Evolutionary conservation across 768 basidiomycete species (phyloP).

Genomic region (Neoboletus magnificus): DNA sequence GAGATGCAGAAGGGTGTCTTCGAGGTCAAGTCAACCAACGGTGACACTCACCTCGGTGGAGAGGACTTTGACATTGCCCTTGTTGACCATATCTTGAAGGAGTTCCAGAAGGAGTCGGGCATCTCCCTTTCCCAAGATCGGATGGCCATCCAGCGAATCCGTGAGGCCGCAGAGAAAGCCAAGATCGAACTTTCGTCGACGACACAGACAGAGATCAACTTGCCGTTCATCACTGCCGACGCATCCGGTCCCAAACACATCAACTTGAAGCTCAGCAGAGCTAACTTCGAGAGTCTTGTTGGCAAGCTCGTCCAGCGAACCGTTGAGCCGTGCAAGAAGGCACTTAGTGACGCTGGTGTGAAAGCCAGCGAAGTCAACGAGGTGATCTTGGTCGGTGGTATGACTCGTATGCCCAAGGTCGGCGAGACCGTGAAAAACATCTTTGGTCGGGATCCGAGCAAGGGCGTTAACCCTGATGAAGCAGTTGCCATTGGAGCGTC

Average conservation of each 20-base stretch:
- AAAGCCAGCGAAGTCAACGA: constrained; percentile 93
- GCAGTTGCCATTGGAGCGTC: constrained; percentile 98
- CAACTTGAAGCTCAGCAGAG: constrained; percentile 84
- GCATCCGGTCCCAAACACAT: constrained; percentile 96
- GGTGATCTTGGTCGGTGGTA: constrained; percentile 97
- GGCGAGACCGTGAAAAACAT: constrained; percentile 81
- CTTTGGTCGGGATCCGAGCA: constrained; percentile 95
- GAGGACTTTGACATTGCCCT: constrained; percentile 96
- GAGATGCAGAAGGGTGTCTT: constrained; percentile 99
- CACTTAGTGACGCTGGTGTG: constrained; percentile 87
- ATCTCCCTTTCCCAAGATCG: constrained; percentile 79
- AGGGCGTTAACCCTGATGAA: constrained; percentile 99
- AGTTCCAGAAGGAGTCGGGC: constrained; percentile 94
- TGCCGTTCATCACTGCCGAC: constrained; percentile 98
- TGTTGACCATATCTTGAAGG: constrained; percentile 77
- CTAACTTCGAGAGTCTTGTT: constrained; percentile 89
- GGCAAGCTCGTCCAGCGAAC: constrained; percentile 81
- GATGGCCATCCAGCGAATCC: constrained; percentile 98
- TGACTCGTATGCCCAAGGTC: constrained; percentile 97
- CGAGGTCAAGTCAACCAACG: constrained; percentile 99
- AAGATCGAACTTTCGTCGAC: constrained; percentile 98
- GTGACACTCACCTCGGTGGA: constrained; percentile 95
- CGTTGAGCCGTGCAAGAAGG: constrained; percentile 96
- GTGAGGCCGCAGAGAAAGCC: constrained; percentile 99
- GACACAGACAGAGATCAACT: constrained; percentile 92